Evolutionary conservation across 1,284 basidiomycete genomes (phyloP), one percentile per base, ranked within the genome.

Genomic region (Cryptococcus hybrid): DNA sequence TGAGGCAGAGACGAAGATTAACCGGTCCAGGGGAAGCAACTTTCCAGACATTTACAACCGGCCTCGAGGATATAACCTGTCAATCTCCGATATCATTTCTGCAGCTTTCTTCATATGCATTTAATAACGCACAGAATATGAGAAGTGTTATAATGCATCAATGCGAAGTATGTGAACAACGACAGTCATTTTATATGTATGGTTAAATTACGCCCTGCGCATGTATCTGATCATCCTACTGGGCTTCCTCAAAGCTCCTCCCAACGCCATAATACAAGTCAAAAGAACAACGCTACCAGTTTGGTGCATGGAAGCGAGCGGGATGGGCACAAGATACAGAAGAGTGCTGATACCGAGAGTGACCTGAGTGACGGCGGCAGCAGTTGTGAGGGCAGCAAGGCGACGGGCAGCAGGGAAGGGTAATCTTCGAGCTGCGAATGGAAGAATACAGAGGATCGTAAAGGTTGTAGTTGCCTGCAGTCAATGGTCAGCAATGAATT

Each of bases 291-390:
- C 87, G 66, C 91, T 92, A 7, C 95, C 95, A 0, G 92, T 94
- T 77, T 99, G 96, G 75, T 99, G 96, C 42, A 88, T 84, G 7
- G 93, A 90, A 1, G 96, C 96, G 2, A 99, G 80, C 1, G 90
- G 89, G 3, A 93, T 85, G 0, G 96, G 96, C 0, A 99, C 96
- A 60, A 99, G 84, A 78, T 96, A 96, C 36, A 98, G 76, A 13
- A 99, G 80, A 0, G 96, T 99, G 11, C 88, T 86, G 60, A 99
- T 92, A 1, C 96, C 96, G 18, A 99, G 83, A 0, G 87, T 79
- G 35, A 92, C 90, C 77, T 99, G 96, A 2, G 90, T 73, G 62
- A 94, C 88, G 8, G 86, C 92, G 80, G 92, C 88, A 3, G 82
- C 87, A 63, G 92, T 90, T 0, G 89, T 88, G 6, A 83, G 83